Percentiles rank a stretch among this genome's conserved stretches.
Evolutionary conservation across 805 yeast species (phyloP).

Genomic region (Saccharomycopsis sp.): DNA sequence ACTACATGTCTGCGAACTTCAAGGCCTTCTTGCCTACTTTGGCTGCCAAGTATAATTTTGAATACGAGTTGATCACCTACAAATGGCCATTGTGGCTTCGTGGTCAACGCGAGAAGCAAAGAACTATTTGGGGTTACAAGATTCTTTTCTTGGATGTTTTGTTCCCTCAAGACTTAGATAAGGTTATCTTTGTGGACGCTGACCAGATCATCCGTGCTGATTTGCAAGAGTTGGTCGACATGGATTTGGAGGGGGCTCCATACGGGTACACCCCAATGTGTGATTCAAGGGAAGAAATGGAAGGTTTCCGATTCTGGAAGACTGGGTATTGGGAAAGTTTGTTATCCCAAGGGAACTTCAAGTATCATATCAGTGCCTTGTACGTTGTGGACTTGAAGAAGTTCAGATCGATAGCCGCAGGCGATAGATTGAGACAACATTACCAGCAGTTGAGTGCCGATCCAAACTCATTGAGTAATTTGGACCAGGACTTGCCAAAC

Average conservation of each 20-base stretch:
- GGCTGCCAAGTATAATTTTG: slow-evolving; percentile 50
- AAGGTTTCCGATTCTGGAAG: slow-evolving; percentile 87
- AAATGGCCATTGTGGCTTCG: slow-evolving; percentile 92
- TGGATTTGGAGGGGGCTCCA: slow-evolving; percentile 72
- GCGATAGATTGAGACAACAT: slow-evolving; percentile 73
- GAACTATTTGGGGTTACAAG: slow-evolving; percentile 85
- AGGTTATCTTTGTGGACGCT: slow-evolving; percentile 79
- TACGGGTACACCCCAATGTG: slow-evolving; percentile 87
- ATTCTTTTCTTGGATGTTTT: slow-evolving; percentile 78
- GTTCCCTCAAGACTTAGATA: slow-evolving; percentile 68
- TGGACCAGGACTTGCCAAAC: slow-evolving; percentile 93
- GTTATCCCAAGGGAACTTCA: slow-evolving; percentile 44
- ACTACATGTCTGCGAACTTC: slow-evolving; percentile 66
- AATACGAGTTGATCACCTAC: slow-evolving; percentile 71
- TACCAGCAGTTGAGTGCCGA: slow-evolving; percentile 78
- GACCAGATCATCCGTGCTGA: slow-evolving; percentile 77
- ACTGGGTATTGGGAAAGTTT: slow-evolving; percentile 78
- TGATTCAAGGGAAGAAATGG: slow-evolving; percentile 69
- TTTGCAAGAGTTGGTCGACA: slow-evolving; percentile 53
- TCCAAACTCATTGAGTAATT: slow-evolving; percentile 66
- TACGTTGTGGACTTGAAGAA: slow-evolving; percentile 67
- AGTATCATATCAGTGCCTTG: slow-evolving; percentile 77
- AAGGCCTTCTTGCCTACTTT: slow-evolving; percentile 49
- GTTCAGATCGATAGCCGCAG: slow-evolving; percentile 61
- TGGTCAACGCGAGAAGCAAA: slow-evolving; percentile 64